These are phyloP conservation scores for Chrysosporium queenslandicum DNA, from an alignment of 2,329 filamentous ascomycete species.

Conservation along the genomic window DNA sequence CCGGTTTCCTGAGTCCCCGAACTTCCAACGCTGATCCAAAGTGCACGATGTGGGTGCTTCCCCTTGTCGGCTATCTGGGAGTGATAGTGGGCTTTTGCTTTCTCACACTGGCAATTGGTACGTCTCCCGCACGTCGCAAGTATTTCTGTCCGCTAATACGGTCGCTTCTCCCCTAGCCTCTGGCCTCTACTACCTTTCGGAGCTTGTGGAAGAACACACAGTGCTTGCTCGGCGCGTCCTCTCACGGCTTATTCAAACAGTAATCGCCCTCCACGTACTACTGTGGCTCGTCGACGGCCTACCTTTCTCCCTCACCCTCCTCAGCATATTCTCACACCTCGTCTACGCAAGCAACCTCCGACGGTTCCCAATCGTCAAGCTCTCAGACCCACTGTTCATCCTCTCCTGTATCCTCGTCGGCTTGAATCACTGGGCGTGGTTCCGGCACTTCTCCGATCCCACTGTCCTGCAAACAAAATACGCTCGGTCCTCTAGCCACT, in stretches of 20 bases:
- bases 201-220: conserved; percentile 95
- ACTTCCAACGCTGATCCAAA: neutral
- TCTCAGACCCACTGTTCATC: conserved; percentile 79
- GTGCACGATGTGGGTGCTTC: conserved; percentile 78
- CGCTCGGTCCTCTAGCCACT: conserved; percentile 39
- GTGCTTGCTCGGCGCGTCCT: conserved; percentile 84
- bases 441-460: conserved; percentile 71
- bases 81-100: conserved; percentile 84
- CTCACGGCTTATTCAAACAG: conserved; percentile 69
- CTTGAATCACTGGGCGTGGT: conserved; percentile 90
- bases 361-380: conserved; percentile 65
- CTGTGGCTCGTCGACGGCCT: conserved; percentile 78
- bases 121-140: neutral
- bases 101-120: conserved; percentile 85
- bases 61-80: conserved; percentile 80
- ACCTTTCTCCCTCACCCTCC: conserved; percentile 59
- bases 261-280: conserved; percentile 63
- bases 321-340: conserved; percentile 71
- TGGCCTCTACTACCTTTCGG: conserved; percentile 96
- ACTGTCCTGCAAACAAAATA: conserved; percentile 40
- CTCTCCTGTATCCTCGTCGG: conserved; percentile 76
- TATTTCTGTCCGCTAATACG: neutral
- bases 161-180: conserved; percentile 52
- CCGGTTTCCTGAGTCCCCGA: neutral
- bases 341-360: conserved; percentile 83